Evolutionary conservation across 352 stramenopile species (phyloP).

Genomic region (Phytophthora chlamydospora): DNA sequence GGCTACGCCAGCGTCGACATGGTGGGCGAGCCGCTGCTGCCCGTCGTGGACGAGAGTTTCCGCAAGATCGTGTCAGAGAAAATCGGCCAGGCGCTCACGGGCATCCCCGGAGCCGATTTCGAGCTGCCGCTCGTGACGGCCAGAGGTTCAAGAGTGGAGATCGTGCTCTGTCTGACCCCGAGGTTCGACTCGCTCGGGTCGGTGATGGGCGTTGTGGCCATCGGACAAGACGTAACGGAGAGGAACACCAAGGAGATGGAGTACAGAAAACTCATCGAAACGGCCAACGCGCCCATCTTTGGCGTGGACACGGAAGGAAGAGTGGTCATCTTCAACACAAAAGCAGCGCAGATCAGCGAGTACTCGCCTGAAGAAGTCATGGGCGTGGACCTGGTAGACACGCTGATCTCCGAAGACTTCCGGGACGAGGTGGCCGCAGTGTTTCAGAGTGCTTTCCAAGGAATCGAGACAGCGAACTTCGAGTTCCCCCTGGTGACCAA

Average conservation of each 20-base stretch:
- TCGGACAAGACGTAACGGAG: slow-evolving; percentile 70
- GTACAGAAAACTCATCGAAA: slow-evolving; percentile 86
- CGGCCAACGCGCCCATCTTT: slow-evolving; percentile 92
- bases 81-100: slow-evolving; percentile 55
- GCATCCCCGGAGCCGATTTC: slow-evolving; percentile 58
- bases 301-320: slow-evolving; percentile 59
- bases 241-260: slow-evolving; percentile 77
- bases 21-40: slow-evolving; percentile 54
- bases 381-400: slow-evolving; percentile 77
- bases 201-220: slow-evolving; percentile 61
- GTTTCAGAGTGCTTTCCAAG: slow-evolving; percentile 58
- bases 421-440: slow-evolving; percentile 46
- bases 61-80: slow-evolving; percentile 52
- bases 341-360: slow-evolving; percentile 74
- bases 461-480: slow-evolving; percentile 58
- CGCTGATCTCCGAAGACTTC: slow-evolving; percentile 70
- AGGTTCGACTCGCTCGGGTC: slow-evolving; percentile 49
- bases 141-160: slow-evolving; percentile 56
- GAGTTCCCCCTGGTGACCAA: slow-evolving; percentile 74
- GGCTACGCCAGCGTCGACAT: slow-evolving; percentile 57
- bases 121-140: slow-evolving; percentile 59
- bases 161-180: slow-evolving; percentile 60
- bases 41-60: slow-evolving; percentile 56
- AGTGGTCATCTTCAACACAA: slow-evolving; percentile 86
- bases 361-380: slow-evolving; percentile 87